Evolutionary conservation across 768 basidiomycete genomes (phyloP).

Genomic region (Holtermanniella nyarrowii): DNA sequence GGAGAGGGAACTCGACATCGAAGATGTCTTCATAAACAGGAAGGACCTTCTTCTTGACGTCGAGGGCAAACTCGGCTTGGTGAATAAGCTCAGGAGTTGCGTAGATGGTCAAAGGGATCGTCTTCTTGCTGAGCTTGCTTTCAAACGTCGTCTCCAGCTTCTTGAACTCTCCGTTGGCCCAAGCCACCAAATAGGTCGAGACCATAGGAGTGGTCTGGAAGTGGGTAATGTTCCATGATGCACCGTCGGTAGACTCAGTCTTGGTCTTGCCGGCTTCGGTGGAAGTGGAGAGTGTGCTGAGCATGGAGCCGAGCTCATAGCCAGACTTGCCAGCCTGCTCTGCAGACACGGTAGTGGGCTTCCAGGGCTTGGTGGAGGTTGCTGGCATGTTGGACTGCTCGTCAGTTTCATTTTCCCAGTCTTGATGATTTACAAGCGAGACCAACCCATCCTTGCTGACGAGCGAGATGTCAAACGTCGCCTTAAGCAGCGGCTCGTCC

Average conservation of each 20-base stretch:
- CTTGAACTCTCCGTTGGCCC: constrained; percentile 58
- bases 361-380: constrained; percentile 50
- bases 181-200: constrained; percentile 83
- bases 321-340: constrained; percentile 27
- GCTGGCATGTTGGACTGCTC: constrained; percentile 64
- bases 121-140: constrained; percentile 69
- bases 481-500: constrained; percentile 87
- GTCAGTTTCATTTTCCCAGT: background rate
- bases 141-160: constrained; percentile 63
- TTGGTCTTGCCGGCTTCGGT: constrained; percentile 31
- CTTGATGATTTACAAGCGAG: constrained; percentile 35
- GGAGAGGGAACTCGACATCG: constrained; percentile 81
- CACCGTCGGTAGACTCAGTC: constrained; percentile 6
- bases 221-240: constrained; percentile 65
- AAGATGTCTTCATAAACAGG: constrained; percentile 90
- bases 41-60: constrained; percentile 66
- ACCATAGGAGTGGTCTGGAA: constrained; percentile 71
- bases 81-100: constrained; percentile 70
- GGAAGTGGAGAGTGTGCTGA: constrained; percentile 7
- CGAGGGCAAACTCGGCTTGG: constrained; percentile 74
- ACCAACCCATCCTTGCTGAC: constrained; percentile 66
- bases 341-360: constrained; percentile 17
- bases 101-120: constrained; percentile 74
- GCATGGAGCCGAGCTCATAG: constrained; percentile 30
- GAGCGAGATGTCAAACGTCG: constrained; percentile 60